Conservation (phyloP, 1,139 yeast species). For the Hansenula lynferdii region DNA sequence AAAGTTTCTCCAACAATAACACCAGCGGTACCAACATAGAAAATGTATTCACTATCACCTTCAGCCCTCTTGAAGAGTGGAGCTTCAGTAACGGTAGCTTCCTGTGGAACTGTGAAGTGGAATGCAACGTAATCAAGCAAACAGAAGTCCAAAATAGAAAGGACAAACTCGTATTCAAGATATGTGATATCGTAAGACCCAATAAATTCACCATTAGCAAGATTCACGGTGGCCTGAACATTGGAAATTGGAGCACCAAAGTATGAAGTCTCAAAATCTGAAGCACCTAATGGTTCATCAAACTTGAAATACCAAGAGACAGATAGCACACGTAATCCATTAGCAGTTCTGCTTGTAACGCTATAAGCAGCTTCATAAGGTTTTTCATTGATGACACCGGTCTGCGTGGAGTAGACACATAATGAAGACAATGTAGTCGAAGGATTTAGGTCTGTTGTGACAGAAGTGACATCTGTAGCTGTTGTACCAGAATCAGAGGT, state of each 20-base stretch:
- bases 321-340: slow-evolving; percentile 2
- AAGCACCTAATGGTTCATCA: slow-evolving; percentile 6
- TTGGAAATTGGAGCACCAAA: slow-evolving; percentile 7
- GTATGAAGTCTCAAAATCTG: slow-evolving; percentile 6
- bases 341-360: slow-evolving; percentile 2
- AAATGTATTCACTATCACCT: slow-evolving; percentile 7
- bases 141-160: slow-evolving; percentile 7
- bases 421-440: not conserved
- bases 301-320: slow-evolving; percentile 16
- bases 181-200: slow-evolving; percentile 5
- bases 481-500: too few relatives aligned
- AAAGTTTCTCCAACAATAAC: not conserved
- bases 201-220: slow-evolving; percentile 11
- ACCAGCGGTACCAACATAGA: slow-evolving; percentile 9
- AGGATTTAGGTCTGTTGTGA: not conserved
- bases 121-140: slow-evolving; percentile 11
- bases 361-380: not conserved
- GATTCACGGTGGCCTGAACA: slow-evolving; percentile 9
- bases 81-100: not conserved
- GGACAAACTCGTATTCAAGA: not conserved
- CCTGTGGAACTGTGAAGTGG: slow-evolving; percentile 1
- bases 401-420: slow-evolving; percentile 6
- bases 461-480: not conserved
- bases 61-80: too few relatives aligned
- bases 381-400: slow-evolving; percentile 1